phyloP scores from a whole-genome alignment of 495 filamentous ascomycete species.

The Trypethelium eluteriae region DNA sequence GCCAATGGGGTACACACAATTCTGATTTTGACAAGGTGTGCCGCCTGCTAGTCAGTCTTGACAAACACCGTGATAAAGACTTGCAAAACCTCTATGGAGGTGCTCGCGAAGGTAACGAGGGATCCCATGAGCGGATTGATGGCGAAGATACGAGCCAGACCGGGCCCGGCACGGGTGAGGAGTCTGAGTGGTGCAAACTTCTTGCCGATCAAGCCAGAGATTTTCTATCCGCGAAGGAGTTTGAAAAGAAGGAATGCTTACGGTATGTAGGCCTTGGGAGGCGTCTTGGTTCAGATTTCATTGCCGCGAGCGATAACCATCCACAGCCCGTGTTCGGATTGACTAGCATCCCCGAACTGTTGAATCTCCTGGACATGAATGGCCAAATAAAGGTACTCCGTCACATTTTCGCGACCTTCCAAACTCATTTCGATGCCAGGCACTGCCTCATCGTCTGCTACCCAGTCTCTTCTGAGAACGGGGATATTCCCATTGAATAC shows the following conservation, averaged over 20 bases:
- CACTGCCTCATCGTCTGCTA: background rate
- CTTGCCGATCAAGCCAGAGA: background rate
- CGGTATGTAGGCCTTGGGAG: background rate
- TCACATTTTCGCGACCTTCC: background rate
- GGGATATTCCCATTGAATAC: background rate
- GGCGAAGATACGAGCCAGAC: background rate
- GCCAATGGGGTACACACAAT: background rate
- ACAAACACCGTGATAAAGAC: background rate
- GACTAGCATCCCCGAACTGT: background rate
- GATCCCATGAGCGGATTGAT: background rate
- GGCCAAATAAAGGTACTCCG: background rate
- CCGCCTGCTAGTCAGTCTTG: background rate
- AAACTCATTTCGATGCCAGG: background rate
- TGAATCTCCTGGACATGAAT: background rate
- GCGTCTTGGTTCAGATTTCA: background rate
- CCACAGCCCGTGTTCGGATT: background rate
- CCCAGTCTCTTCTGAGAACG: background rate
- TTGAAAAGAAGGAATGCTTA: background rate
- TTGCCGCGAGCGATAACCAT: background rate
- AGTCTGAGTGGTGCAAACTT: background rate
- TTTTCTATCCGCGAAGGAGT: background rate
- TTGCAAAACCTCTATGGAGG: background rate
- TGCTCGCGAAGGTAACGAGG: background rate
- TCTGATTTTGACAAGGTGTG: background rate
- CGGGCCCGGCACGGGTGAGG: background rate